phyloP scores from a whole-genome alignment of 2,329 filamentous ascomycete genomes.

The Trichoderma cornu-damae region DNA sequence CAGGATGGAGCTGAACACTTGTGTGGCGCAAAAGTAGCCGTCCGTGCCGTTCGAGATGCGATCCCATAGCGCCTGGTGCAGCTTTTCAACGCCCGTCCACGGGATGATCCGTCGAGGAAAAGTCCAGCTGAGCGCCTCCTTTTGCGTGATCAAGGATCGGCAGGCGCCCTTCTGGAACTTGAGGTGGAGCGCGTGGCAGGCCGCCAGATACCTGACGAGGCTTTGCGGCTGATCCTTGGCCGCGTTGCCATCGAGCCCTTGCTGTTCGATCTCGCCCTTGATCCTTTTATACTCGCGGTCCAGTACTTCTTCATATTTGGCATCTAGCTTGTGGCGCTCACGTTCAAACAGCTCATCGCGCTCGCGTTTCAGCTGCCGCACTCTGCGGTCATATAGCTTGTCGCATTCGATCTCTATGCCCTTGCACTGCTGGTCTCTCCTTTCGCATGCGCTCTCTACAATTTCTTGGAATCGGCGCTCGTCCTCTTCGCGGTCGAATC shows the following conservation, averaged over 20 bases:
- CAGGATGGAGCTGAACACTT: conserved; percentile 32
- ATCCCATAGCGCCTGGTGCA: not conserved
- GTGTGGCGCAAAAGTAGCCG: conserved; percentile 25
- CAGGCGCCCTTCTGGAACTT: not conserved
- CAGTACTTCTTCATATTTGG: conserved; percentile 1
- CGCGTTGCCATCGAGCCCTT: not conserved
- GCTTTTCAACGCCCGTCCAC: not conserved
- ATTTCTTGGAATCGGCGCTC: not conserved
- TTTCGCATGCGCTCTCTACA: not conserved
- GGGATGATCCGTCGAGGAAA: conserved; percentile 12
- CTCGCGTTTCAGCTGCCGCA: conserved; percentile 1
- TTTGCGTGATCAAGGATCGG: conserved; percentile 2
- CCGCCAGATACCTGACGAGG: not conserved
- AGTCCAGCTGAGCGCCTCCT: conserved; percentile 1
- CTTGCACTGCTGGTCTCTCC: not conserved
- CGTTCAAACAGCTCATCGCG: conserved; percentile 1
- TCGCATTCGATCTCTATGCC: not conserved
- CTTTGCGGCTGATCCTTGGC: not conserved
- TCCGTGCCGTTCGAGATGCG: not conserved
- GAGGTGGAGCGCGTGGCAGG: not conserved
- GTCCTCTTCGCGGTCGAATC: conserved; percentile 7
- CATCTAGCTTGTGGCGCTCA: not conserved
- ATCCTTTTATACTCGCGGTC: not conserved
- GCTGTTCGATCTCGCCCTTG: not conserved
- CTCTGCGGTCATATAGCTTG: not conserved